Conservation (phyloP, 192 early-diverging fungal species). For the Phycomyces nitens region DNA sequence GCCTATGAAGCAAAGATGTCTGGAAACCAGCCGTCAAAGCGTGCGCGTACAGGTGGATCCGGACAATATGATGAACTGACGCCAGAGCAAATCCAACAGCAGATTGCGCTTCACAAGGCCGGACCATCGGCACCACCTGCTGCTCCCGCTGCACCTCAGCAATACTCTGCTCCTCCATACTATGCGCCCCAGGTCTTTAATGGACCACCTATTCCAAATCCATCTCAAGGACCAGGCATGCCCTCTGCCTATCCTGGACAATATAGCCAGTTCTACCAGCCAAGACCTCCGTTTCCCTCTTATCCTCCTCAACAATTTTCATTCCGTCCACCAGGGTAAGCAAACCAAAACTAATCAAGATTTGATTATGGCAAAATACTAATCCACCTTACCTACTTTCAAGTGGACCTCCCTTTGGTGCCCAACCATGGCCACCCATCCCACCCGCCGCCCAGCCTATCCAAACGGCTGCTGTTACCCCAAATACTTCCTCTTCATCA, state of each 20-base stretch:
- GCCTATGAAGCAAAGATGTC: constrained; percentile 56
- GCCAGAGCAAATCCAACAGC: constrained; percentile 37
- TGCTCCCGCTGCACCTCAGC: constrained; percentile 23
- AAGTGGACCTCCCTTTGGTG: too few species aligned
- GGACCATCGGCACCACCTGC: constrained; percentile 11
- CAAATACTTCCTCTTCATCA: too few species aligned
- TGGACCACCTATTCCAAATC: not conserved
- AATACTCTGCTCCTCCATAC: constrained; percentile 10
- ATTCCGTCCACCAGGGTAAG: constrained; percentile 24
- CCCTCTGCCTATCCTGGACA: constrained; percentile 38
- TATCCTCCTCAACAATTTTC: constrained; percentile 19
- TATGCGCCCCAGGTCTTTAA: not conserved
- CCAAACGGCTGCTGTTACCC: too few species aligned
- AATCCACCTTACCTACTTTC: too few species aligned
- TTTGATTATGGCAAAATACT: too few species aligned
- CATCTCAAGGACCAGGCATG: constrained; percentile 5
- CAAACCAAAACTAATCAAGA: constrained; percentile 15
- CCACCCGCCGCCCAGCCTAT: too few species aligned
- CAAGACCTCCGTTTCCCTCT: constrained; percentile 35
- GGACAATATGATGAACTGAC: constrained; percentile 38
- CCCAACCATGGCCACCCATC: too few species aligned
- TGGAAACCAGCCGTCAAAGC: constrained; percentile 37
- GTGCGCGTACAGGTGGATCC: constrained; percentile 35
- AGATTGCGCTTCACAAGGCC: constrained; percentile 46
- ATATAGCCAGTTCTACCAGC: constrained; percentile 56